A percentile compares a stretch with the other conserved stretches of the same genome.
These are phyloP conservation scores for Xerocomus spinulosus DNA, from an alignment of 768 basidiomycete species.

Conservation along the genomic window DNA sequence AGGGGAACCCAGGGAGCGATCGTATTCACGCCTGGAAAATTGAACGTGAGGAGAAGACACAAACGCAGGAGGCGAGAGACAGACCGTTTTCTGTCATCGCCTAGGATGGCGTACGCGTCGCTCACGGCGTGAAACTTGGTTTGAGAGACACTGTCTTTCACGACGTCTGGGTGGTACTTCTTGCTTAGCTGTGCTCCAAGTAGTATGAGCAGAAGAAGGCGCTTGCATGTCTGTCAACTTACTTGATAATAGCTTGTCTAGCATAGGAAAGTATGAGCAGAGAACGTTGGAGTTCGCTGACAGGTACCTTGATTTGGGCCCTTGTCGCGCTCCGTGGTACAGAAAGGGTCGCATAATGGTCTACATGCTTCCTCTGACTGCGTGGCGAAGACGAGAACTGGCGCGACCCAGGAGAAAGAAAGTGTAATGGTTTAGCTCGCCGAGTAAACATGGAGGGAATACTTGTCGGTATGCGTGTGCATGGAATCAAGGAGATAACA, in stretches of 20 bases:
- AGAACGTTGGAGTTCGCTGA: background rate
- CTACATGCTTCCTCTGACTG: constrained; percentile 10
- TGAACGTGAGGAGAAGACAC: background rate
- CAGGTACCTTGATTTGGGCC: constrained; percentile 31
- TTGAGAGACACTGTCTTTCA: constrained; percentile 34
- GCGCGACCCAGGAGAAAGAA: background rate
- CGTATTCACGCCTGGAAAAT: constrained; percentile 29
- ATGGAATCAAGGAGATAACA: constrained; percentile 9
- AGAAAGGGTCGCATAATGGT: constrained; percentile 28
- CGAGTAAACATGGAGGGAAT: background rate
- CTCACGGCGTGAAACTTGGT: constrained; percentile 42
- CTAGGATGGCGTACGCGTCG: constrained; percentile 44
- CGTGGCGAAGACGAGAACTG: constrained; percentile 20
- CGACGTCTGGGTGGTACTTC: constrained; percentile 42
- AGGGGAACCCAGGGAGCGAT: constrained; percentile 19
- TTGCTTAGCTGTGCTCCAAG: constrained; percentile 40
- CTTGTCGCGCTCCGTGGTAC: constrained; percentile 28
- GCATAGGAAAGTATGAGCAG: background rate
- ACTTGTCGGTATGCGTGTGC: background rate
- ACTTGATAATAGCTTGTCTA: constrained; percentile 33
- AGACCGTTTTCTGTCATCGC: constrained; percentile 44
- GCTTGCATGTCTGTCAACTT: background rate
- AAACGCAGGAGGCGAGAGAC: background rate
- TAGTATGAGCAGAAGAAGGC: background rate
- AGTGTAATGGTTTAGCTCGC: background rate